Evolutionary conservation across 2,329 filamentous ascomycete genomes (phyloP).

Genomic region (Colletotrichum sp.): DNA sequence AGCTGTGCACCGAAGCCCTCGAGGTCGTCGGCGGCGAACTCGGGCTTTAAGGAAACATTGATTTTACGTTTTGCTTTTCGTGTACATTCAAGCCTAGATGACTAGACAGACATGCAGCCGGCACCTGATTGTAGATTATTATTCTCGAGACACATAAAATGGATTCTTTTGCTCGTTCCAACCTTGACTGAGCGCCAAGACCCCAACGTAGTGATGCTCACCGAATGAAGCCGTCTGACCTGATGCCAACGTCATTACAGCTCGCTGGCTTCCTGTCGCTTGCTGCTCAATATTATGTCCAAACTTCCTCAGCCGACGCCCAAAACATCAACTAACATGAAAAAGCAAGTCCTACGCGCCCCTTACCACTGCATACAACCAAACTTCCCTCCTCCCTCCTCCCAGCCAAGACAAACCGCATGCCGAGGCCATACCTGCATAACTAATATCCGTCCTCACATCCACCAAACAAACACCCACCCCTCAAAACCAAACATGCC

Average conservation of each 20-base stretch:
- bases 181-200: background rate
- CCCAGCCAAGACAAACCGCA: background rate
- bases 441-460: background rate
- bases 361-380: background rate
- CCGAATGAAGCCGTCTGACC: background rate
- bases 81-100: background rate
- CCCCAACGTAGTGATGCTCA: background rate
- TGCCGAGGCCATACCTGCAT: background rate
- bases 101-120: background rate
- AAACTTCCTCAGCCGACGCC: background rate
- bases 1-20: slow-evolving; percentile 63
- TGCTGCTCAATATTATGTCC: background rate
- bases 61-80: background rate
- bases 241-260: background rate
- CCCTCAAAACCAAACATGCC: background rate
- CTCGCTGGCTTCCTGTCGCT: background rate
- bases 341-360: background rate
- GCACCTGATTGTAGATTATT: background rate
- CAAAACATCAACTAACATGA: background rate
- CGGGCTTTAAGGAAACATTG: slow-evolving; percentile 32
- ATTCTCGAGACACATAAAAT: background rate
- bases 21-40: slow-evolving; percentile 66
- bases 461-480: background rate
- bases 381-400: background rate
- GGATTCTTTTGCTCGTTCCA: background rate